Conservation (phyloP, 371 early-diverging fungal genomes). For the Actinomortierella wolfii region DNA sequence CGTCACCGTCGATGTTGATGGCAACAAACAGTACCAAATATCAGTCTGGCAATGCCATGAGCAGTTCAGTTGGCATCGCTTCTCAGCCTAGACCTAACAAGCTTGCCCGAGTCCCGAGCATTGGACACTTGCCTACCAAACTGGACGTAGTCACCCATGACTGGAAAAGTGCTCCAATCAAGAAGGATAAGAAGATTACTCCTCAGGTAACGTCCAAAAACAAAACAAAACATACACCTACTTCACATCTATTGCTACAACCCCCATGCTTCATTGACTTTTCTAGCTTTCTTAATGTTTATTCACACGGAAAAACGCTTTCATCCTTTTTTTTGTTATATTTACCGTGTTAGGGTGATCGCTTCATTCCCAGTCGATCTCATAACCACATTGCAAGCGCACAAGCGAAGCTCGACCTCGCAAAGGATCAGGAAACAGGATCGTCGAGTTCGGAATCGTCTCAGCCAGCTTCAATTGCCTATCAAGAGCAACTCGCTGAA, state of each 20-base stretch:
- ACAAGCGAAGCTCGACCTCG: slow-evolving; percentile 31
- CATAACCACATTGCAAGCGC: slow-evolving; percentile 20
- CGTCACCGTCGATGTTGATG: too few species aligned
- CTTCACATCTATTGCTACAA: too few species aligned
- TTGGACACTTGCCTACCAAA: slow-evolving; percentile 7
- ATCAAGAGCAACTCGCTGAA: slow-evolving; percentile 77
- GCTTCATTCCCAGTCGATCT: slow-evolving; percentile 39
- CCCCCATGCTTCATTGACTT: too few species aligned
- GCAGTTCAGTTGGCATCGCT: too few species aligned
- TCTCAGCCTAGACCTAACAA: too few species aligned
- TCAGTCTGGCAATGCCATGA: too few species aligned
- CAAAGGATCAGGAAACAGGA: slow-evolving; percentile 1
- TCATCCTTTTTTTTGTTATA: not conserved
- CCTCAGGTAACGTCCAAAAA: slow-evolving; percentile 9
- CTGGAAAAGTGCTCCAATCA: slow-evolving; percentile 12
- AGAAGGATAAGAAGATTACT: slow-evolving; percentile 18
- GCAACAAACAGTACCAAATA: too few species aligned
- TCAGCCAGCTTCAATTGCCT: slow-evolving; percentile 37
- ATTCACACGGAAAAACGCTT: too few species aligned
- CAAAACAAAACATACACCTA: not conserved
- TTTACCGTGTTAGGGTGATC: slow-evolving; percentile 21
- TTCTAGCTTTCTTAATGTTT: too few species aligned
- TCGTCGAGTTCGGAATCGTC: slow-evolving; percentile 14
- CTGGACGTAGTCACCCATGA: slow-evolving; percentile 40
- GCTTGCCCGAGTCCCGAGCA: too few species aligned